Evolutionary conservation across 2,329 filamentous ascomycete species (phyloP).

Genomic region (Raffaelea albimanens): DNA sequence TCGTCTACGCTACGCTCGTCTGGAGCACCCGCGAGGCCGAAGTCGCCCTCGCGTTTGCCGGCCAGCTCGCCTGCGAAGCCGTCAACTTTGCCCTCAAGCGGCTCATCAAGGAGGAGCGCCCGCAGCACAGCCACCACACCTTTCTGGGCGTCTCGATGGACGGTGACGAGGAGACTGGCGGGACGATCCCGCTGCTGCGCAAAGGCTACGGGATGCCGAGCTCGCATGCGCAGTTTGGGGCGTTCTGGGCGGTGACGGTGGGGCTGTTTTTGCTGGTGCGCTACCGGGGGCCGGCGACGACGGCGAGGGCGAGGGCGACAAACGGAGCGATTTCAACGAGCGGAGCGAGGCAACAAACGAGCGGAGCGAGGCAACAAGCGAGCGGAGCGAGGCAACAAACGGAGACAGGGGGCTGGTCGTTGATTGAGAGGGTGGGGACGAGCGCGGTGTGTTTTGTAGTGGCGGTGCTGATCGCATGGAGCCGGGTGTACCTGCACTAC

Average conservation of each 20-base stretch:
- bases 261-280: constrained; percentile 76
- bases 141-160: background rate
- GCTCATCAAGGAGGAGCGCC: constrained; percentile 84
- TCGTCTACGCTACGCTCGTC: constrained; percentile 82
- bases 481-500: constrained; percentile 84
- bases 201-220: constrained; percentile 88
- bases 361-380: constrained; percentile 1
- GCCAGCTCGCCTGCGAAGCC: constrained; percentile 85
- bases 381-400: background rate
- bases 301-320: constrained; percentile 3
- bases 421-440: constrained; percentile 47
- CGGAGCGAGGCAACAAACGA: background rate
- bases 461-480: constrained; percentile 65
- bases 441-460: constrained; percentile 47
- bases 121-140: constrained; percentile 70
- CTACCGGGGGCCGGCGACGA: constrained; percentile 51
- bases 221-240: constrained; percentile 90
- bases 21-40: constrained; percentile 89
- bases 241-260: constrained; percentile 81
- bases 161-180: background rate
- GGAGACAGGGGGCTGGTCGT: constrained; percentile 35
- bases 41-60: constrained; percentile 79
- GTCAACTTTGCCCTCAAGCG: constrained; percentile 87
- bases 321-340: too few species aligned
- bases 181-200: constrained; percentile 4